Conservation (phyloP, 495 filamentous ascomycete species). For the Neurospora africana region DNA sequence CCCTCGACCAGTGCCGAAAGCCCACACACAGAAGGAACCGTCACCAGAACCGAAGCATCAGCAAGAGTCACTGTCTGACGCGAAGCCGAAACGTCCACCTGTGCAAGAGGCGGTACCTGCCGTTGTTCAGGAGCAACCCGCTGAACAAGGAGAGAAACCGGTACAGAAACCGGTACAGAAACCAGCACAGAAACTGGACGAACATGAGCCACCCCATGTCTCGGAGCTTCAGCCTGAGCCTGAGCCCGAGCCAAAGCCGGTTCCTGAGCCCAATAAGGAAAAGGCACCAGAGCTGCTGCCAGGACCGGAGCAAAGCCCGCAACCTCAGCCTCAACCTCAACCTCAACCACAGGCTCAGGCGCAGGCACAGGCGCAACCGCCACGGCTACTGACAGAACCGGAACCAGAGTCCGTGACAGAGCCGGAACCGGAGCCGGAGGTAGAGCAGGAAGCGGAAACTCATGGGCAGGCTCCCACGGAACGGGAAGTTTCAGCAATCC, state of each 20-base stretch:
- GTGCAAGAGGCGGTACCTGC: not conserved
- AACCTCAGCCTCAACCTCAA: not conserved
- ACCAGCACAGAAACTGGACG: not conserved
- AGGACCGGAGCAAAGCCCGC: not conserved
- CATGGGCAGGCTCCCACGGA: slow-evolving; percentile 1
- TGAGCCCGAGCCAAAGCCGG: not conserved
- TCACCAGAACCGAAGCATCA: slow-evolving; percentile 1
- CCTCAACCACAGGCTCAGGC: not conserved
- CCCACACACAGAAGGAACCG: not conserved
- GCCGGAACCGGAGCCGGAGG: not conserved
- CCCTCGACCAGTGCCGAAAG: slow-evolving; percentile 8
- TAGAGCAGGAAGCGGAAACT: slow-evolving; percentile 7
- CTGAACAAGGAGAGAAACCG: not conserved
- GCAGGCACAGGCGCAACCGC: not conserved
- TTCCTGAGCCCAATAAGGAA: not conserved
- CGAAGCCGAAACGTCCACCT: not conserved
- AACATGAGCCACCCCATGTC: not conserved
- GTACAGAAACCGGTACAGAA: not conserved
- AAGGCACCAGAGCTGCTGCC: not conserved
- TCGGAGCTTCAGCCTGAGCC: not conserved
- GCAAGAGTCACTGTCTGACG: not conserved
- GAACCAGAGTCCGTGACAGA: not conserved
- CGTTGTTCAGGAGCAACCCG: not conserved
- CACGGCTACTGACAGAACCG: not conserved
- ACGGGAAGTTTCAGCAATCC: slow-evolving; percentile 18